Evolutionary conservation across 2,329 filamentous ascomycete genomes (phyloP).

Genomic region (Hymenoscyphus salicellus): DNA sequence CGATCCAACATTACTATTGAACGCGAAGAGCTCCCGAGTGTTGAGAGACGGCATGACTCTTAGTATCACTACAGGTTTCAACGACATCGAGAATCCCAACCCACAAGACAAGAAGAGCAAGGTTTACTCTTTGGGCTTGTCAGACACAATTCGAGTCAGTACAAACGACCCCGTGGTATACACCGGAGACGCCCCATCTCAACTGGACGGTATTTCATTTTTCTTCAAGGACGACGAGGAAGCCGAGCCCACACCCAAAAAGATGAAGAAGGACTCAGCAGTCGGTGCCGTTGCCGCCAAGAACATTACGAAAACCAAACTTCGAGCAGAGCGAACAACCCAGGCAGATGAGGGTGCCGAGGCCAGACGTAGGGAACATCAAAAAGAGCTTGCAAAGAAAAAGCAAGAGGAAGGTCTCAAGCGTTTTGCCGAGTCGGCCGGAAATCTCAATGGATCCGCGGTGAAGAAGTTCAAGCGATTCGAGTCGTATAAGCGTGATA

Average conservation of each 20-base stretch:
- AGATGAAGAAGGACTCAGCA: conserved; percentile 79
- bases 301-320: conserved; percentile 90
- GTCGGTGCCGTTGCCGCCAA: conserved; percentile 87
- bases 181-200: conserved; percentile 86
- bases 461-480: conserved; percentile 99
- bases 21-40: conserved; percentile 76
- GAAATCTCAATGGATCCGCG: conserved; percentile 81
- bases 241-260: conserved; percentile 80
- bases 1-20: conserved; percentile 79
- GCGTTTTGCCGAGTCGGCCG: conserved; percentile 80
- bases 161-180: conserved; percentile 79
- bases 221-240: conserved; percentile 98
- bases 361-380: conserved; percentile 81
- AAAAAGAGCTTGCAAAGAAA: conserved; percentile 81
- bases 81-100: conserved; percentile 81
- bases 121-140: conserved; percentile 83
- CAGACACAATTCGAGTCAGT: conserved; percentile 88
- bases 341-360: conserved; percentile 89
- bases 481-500: conserved; percentile 97
- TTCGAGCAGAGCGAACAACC: conserved; percentile 85
- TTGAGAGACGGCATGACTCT: conserved; percentile 98
- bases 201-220: conserved; percentile 92
- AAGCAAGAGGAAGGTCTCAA: conserved; percentile 87
- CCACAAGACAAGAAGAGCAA: conserved; percentile 88
- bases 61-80: conserved; percentile 83